Conservation (phyloP, 202 grass and related monocot species). For the Musa balbisiana region DNA sequence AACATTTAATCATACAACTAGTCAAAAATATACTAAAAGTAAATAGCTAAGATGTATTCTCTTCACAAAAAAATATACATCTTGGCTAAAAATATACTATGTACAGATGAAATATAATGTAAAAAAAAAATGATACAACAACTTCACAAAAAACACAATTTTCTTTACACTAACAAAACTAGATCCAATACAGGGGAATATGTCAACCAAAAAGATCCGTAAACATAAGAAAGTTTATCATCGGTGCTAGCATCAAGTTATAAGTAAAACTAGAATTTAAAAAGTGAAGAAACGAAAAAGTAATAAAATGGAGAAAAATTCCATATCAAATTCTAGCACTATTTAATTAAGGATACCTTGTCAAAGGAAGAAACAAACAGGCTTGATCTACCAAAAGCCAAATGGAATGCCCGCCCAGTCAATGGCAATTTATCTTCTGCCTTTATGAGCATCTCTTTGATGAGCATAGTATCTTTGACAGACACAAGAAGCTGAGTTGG, state of each 20-base stretch:
- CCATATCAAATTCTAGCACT: background rate
- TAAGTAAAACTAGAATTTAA: background rate
- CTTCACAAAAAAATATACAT: too few relatives aligned
- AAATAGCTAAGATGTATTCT: background rate
- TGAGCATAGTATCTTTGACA: slow-evolving; percentile 60
- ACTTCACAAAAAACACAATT: background rate
- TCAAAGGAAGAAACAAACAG: slow-evolving; percentile 68
- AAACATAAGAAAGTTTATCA: slow-evolving; percentile 4
- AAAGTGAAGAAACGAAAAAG: background rate
- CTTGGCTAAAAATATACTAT: too few relatives aligned
- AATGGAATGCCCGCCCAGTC: slow-evolving; percentile 64
- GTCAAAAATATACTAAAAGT: background rate
- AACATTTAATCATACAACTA: background rate
- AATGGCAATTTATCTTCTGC: slow-evolving; percentile 82
- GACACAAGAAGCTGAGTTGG: slow-evolving; percentile 88
- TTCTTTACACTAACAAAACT: background rate
- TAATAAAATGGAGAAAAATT: background rate
- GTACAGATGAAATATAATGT: background rate
- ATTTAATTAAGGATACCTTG: slow-evolving; percentile 42
- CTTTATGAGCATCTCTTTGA: slow-evolving; percentile 69
- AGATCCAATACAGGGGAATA: background rate
- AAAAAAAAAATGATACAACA: background rate
- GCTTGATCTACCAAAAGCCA: slow-evolving; percentile 77
- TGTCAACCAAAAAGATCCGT: background rate
- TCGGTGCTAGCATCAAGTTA: background rate